Percentiles rank a stretch among this genome's conserved stretches.
phyloP scores from a whole-genome alignment of 73 alveolate genomes.

The Tetrahymena elliotti region DNA sequence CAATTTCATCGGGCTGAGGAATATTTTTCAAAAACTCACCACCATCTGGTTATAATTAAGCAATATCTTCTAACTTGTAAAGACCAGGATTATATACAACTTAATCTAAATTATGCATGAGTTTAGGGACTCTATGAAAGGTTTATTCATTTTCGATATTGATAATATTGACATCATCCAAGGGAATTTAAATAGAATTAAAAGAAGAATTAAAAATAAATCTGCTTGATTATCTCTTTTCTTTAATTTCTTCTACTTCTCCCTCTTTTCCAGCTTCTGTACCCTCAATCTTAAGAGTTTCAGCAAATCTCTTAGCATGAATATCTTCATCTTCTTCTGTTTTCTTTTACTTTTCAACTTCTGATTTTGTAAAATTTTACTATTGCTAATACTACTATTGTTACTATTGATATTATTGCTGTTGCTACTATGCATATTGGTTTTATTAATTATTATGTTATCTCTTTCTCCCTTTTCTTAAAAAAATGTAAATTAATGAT shows the following conservation, averaged over 20 bases:
- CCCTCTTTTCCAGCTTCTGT: neutral
- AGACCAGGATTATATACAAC: slow-evolving; percentile 41
- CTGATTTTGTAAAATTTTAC: neutral
- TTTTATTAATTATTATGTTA: neutral
- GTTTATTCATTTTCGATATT: slow-evolving; percentile 28
- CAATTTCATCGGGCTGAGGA: slow-evolving; percentile 7
- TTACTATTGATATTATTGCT: neutral
- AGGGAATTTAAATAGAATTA: neutral
- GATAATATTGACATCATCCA: slow-evolving; percentile 4
- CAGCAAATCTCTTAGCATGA: slow-evolving; percentile 28
- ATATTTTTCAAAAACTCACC: slow-evolving; percentile 13
- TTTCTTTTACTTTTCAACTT: neutral
- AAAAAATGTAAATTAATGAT: neutral
- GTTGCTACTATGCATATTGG: neutral
- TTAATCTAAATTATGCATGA: slow-evolving; percentile 15
- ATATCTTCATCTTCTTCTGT: slow-evolving; percentile 19
- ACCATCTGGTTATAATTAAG: slow-evolving; percentile 9
- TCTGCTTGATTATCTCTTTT: neutral
- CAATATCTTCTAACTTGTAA: slow-evolving; percentile 20
- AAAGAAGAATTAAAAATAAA: neutral
- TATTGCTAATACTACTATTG: neutral
- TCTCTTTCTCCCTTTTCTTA: neutral
- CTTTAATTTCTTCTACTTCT: neutral
- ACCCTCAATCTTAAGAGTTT: slow-evolving; percentile 1
- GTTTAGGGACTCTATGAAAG: slow-evolving; percentile 15